Base-by-base conservation (phyloP, 768 basidiomycete genomes). In the Hypholoma fasciculare region DNA sequence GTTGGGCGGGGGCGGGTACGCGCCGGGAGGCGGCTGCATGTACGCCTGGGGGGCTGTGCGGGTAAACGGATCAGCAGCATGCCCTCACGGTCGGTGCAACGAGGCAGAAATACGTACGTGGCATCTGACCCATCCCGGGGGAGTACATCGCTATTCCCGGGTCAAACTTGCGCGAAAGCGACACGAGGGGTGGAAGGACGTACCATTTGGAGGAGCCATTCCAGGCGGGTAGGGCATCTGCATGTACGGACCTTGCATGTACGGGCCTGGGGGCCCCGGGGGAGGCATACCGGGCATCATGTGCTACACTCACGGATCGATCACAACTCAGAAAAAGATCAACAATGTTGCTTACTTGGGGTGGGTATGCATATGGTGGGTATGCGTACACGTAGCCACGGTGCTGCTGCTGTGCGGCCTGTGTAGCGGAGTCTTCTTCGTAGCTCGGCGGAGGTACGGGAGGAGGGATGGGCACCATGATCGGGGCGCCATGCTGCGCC, bases 221-320 rank as follows among this genome's bases (percentile, higher is more conserved):
- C 76, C 77, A 23, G 87, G 89, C 34, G 89, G 90, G 71, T 93
- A 94, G 14, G 82, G 87, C 86, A 94, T 92, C 44, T 81, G 89
- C 69, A 94, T 91, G 66, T 88, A 93, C 2, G 87, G 92, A 17
- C 80, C 80, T 57, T 86, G 88, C 74, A 93, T 90, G 70, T 90
- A 94, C 50, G 85, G 79, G 36, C 87, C 88, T 55, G 89, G 91
- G 19, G 90, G 90, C 27, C 80, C 83, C 50, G 88, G 88, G 27
- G 91, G 89, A 8, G 81, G 80, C 87, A 92, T 91, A 49, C 90
- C 89, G 54, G 86, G 87, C 88, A 92, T 92, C 84, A 93, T 92
- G 55, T 82, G 90, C 85, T 89, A 56, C 57, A 38, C 19, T 61
- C 19, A 49, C 54, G 36, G 19, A 52, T 46, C 52, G 39, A 42